A percentile compares a stretch with the other conserved stretches of the same genome.
Evolutionary conservation across 164 flowering plant genomes (phyloP).

Genomic region (Sedum album): DNA sequence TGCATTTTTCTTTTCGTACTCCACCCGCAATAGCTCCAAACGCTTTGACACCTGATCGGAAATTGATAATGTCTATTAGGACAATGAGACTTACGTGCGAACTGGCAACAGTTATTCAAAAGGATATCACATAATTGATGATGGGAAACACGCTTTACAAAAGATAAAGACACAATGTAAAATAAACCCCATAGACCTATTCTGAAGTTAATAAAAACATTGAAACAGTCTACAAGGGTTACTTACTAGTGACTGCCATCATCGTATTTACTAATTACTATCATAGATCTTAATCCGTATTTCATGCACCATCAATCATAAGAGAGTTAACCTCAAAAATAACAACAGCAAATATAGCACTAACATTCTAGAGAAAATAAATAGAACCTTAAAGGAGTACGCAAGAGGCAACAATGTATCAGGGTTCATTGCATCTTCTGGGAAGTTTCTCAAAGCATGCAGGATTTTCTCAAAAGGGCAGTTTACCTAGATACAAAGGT

Average conservation of each 20-base stretch:
- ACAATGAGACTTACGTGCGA: background rate
- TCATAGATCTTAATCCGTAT: no score
- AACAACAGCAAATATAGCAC: background rate
- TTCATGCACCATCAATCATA: no score
- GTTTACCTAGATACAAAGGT: slow-evolving; percentile 39
- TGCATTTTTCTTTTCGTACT: slow-evolving; percentile 36
- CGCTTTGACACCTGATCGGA: slow-evolving; percentile 38
- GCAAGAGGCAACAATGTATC: slow-evolving; percentile 89
- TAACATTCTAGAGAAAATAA: background rate
- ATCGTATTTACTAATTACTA: no score
- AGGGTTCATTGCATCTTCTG: slow-evolving; percentile 95
- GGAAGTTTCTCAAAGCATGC: slow-evolving; percentile 81
- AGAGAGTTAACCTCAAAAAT: no score
- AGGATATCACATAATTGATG: no score
- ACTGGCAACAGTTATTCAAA: no score
- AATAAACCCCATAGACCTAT: no score
- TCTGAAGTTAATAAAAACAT: no score
- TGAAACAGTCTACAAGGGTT: no score
- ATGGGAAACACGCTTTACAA: no score
- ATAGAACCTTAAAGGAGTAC: slow-evolving; percentile 66
- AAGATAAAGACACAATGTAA: no score
- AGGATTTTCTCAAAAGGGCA: slow-evolving; percentile 92
- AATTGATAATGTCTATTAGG: background rate
- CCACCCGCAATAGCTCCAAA: slow-evolving; percentile 36
- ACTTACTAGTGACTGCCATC: no score